Evolutionary conservation across 805 yeast species (phyloP).

Genomic region (Komagataella pseudopastoris): DNA sequence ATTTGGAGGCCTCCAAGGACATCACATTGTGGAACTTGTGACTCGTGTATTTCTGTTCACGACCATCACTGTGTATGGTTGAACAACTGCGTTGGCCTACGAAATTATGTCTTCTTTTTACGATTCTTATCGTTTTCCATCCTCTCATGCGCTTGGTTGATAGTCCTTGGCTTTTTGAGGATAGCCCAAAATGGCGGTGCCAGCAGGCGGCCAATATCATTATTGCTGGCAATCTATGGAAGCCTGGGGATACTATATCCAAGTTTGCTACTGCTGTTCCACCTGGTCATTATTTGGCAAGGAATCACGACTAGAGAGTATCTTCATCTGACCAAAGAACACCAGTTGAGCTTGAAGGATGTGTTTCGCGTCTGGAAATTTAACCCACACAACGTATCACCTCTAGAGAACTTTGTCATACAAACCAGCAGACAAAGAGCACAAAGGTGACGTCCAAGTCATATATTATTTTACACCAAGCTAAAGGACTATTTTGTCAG

Average conservation of each 20-base stretch:
- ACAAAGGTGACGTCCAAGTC: not conserved
- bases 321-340: slow-evolving; percentile 22
- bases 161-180: slow-evolving; percentile 19
- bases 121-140: slow-evolving; percentile 28
- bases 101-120: slow-evolving; percentile 55
- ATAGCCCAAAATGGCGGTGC: slow-evolving; percentile 8
- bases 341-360: not conserved
- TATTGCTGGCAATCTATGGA: slow-evolving; percentile 40
- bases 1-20: slow-evolving; percentile 71
- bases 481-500: not conserved
- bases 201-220: slow-evolving; percentile 20
- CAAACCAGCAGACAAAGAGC: not conserved
- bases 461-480: too few species aligned
- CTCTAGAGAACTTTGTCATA: not conserved
- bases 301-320: slow-evolving; percentile 68
- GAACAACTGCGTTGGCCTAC: slow-evolving; percentile 64
- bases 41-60: slow-evolving; percentile 38
- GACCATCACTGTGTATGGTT: slow-evolving; percentile 68
- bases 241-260: slow-evolving; percentile 42
- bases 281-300: slow-evolving; percentile 36
- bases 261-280: slow-evolving; percentile 33
- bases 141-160: slow-evolving; percentile 15
- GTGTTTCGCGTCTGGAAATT: not conserved
- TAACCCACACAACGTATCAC: not conserved
- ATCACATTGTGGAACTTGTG: slow-evolving; percentile 63